Conservation (phyloP, 495 filamentous ascomycete species). For the Usnea hakonensis region DNA sequence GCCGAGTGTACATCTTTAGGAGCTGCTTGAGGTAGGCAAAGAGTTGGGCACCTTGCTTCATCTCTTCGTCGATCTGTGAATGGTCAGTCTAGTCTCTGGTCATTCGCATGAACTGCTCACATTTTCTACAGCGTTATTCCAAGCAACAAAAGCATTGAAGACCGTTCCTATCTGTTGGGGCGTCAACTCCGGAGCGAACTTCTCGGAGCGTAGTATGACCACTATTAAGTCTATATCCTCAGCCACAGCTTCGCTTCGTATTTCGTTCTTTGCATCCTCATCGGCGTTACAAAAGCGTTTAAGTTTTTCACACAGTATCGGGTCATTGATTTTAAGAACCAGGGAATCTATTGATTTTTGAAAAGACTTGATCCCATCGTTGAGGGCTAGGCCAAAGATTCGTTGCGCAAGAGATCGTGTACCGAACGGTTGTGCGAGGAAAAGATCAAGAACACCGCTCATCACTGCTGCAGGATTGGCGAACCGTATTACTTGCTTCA, state of each 20-base stretch:
- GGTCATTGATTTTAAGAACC: constrained; percentile 64
- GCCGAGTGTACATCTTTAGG: constrained; percentile 82
- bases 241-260: constrained; percentile 59
- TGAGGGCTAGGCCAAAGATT: constrained; percentile 83
- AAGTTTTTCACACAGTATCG: constrained; percentile 71
- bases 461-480: constrained; percentile 96
- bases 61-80: constrained; percentile 57
- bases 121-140: constrained; percentile 89
- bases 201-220: constrained; percentile 67
- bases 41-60: constrained; percentile 78
- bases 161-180: constrained; percentile 69
- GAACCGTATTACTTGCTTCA: constrained; percentile 95
- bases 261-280: constrained; percentile 62
- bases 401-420: constrained; percentile 83
- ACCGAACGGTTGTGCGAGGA: constrained; percentile 90
- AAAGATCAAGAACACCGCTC: constrained; percentile 84
- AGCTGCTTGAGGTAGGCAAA: constrained; percentile 94
- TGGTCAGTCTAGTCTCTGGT: constrained; percentile 19
- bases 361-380: constrained; percentile 77
- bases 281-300: constrained; percentile 67
- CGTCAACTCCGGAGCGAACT: constrained; percentile 59
- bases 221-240: constrained; percentile 80
- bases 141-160: constrained; percentile 94
- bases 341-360: constrained; percentile 80
- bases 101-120: constrained; percentile 33